Evolutionary conservation across 2,329 filamentous ascomycete species (phyloP).

Genomic region (Pestalotiopsis sp.): DNA sequence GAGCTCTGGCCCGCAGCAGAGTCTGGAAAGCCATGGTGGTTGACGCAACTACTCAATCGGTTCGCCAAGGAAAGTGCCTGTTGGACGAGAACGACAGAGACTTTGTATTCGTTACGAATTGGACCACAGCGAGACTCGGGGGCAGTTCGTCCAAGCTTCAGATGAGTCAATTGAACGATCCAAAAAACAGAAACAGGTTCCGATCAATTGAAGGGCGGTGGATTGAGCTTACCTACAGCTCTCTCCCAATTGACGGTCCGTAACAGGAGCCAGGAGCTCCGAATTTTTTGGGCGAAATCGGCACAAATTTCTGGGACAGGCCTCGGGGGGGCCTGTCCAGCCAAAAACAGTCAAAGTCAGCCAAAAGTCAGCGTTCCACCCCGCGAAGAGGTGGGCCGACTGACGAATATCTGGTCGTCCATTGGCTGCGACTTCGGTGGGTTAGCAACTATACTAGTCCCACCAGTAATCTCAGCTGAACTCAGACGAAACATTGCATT

Average conservation of each 20-base stretch:
- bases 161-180: neutral
- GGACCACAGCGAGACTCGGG: neutral
- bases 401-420: conserved; percentile 1
- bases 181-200: neutral
- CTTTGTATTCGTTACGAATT: neutral
- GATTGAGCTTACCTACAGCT: neutral
- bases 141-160: neutral
- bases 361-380: conserved; percentile 3
- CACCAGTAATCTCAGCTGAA: neutral
- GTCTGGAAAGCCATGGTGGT: conserved; percentile 28
- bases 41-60: conserved; percentile 5
- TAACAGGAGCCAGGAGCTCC: neutral
- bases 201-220: neutral
- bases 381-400: conserved; percentile 7
- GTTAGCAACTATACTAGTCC: neutral
- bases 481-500: neutral
- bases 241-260: neutral
- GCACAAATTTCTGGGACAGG: conserved; percentile 4
- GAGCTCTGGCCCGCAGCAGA: conserved; percentile 31
- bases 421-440: conserved; percentile 12
- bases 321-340: neutral
- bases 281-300: conserved; percentile 13
- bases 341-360: neutral
- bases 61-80: neutral
- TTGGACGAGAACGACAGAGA: neutral